phyloP scores from a whole-genome alignment of 352 stramenopile species.

The Phytophthora agathidicida region DNA sequence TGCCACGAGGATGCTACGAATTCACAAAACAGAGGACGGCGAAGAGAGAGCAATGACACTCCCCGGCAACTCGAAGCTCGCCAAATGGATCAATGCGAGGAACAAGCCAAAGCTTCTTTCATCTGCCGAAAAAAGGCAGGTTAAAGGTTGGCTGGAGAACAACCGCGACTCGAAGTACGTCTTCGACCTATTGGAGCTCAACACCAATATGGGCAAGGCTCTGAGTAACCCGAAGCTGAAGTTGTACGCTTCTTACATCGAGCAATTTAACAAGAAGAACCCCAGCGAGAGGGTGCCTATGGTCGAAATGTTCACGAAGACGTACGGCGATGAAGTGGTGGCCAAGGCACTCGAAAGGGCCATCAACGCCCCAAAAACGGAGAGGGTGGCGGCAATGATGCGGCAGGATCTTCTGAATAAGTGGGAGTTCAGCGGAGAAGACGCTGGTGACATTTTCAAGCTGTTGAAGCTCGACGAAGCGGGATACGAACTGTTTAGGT shows the following conservation, averaged over 20 bases:
- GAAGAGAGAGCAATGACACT: background rate
- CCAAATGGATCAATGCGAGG: background rate
- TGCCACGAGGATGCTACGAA: background rate
- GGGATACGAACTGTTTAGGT: background rate
- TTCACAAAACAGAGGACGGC: background rate
- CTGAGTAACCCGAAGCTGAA: slow-evolving; percentile 5
- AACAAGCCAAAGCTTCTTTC: background rate
- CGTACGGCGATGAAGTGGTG: background rate
- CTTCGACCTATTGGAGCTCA: slow-evolving; percentile 1
- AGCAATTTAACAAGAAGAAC: slow-evolving; percentile 12
- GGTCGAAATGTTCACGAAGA: slow-evolving; percentile 9
- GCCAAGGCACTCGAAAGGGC: background rate
- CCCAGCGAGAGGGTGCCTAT: background rate
- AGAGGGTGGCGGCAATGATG: background rate
- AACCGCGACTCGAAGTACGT: background rate
- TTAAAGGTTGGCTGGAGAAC: slow-evolving; percentile 3
- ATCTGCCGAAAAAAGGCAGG: background rate
- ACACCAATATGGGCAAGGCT: background rate
- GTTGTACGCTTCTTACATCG: background rate
- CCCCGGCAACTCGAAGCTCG: background rate
- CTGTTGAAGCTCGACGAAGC: slow-evolving; percentile 1
- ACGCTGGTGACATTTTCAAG: background rate
- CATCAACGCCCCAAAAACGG: background rate
- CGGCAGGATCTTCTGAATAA: background rate
- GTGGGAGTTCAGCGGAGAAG: background rate